Conservation (phyloP, 2,329 filamentous ascomycete species). For the Epichloe gansuensis region DNA sequence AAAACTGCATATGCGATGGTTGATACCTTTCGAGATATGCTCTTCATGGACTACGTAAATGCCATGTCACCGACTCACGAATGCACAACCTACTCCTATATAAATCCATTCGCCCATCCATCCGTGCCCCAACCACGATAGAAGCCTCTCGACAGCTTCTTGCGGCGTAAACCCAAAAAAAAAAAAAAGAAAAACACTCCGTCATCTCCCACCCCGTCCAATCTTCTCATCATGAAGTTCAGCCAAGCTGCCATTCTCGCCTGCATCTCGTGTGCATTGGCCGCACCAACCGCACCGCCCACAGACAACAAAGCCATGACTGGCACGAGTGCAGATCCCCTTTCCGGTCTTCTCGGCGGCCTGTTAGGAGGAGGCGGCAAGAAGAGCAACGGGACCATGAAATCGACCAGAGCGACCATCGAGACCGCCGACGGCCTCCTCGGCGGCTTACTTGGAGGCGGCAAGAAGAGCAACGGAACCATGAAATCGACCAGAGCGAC, state of each 20-base stretch:
- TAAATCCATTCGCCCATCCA: not conserved
- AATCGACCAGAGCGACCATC: too few species aligned
- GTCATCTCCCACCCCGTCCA: too few species aligned
- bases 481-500: too few species aligned
- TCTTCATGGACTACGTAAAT: too few species aligned
- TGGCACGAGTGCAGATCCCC: not conserved
- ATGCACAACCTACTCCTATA: not conserved
- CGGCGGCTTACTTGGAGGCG: too few species aligned
- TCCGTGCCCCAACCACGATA: not conserved
- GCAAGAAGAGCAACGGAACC: too few species aligned
- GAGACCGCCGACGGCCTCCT: too few species aligned
- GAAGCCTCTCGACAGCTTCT: not conserved
- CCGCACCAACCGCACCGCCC: conserved; percentile 1
- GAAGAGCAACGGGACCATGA: too few species aligned
- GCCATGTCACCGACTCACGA: not conserved
- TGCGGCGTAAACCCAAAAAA: not conserved
- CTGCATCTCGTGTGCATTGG: not conserved
- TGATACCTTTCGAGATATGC: too few species aligned
- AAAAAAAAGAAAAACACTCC: rapidly evolving
- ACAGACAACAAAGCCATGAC: not conserved
- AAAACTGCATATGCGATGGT: not conserved
- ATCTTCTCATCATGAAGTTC: not conserved
- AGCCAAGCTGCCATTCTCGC: not conserved
- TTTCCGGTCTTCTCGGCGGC: not conserved
- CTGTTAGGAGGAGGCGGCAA: too few species aligned